phyloP scores from a whole-genome alignment of 176 grass and related monocot genomes.

The Tillandsia fasciculata region DNA sequence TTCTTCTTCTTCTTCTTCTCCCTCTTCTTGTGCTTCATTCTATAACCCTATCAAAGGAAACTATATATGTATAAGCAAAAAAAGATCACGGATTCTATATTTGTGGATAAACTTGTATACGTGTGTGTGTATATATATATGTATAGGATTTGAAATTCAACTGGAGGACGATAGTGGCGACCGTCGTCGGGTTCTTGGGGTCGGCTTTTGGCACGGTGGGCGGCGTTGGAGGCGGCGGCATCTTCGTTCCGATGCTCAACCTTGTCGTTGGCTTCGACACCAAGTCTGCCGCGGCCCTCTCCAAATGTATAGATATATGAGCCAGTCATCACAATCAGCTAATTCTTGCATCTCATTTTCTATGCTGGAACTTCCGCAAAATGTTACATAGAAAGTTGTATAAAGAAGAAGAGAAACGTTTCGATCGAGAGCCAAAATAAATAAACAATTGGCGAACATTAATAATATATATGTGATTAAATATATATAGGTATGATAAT shows the following conservation, averaged over 20 bases:
- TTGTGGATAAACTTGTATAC: neutral
- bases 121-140: neutral
- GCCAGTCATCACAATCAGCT: neutral
- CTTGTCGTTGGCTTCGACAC: constrained; percentile 95
- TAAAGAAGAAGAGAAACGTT: too few species aligned
- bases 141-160: constrained; percentile 61
- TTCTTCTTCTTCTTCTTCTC: neutral
- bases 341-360: neutral
- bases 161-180: constrained; percentile 62
- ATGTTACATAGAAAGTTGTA: too few species aligned
- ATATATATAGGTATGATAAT: constrained; percentile 78
- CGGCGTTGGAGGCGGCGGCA: constrained; percentile 89
- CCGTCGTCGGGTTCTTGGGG: constrained; percentile 79
- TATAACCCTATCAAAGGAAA: too few species aligned
- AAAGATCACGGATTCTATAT: neutral
- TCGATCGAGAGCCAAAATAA: too few species aligned
- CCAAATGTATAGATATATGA: constrained; percentile 55
- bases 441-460: too few species aligned
- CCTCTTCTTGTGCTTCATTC: too few species aligned
- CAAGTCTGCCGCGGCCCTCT: constrained; percentile 90
- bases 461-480: neutral
- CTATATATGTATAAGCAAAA: too few species aligned
- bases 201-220: constrained; percentile 94
- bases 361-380: neutral
- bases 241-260: constrained; percentile 94